These are phyloP conservation scores for Saccharata proteae DNA, from an alignment of 2,329 filamentous ascomycete species.

Conservation along the genomic window DNA sequence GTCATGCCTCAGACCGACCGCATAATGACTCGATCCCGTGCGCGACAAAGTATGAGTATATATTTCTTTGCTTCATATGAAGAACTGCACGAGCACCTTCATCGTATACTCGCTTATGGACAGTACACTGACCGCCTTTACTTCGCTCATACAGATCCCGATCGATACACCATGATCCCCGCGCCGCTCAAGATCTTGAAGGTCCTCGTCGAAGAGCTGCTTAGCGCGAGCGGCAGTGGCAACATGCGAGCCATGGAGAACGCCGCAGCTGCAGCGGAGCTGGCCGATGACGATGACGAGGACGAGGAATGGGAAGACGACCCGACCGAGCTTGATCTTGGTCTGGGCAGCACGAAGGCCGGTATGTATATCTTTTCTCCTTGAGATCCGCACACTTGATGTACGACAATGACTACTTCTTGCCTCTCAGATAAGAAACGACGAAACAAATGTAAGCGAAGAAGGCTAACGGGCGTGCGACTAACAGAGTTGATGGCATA, in stretches of 20 bases:
- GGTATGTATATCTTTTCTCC: constrained; percentile 1
- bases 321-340: constrained; percentile 60
- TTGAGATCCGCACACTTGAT: no score
- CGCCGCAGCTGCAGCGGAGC: constrained; percentile 46
- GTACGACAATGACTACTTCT: no score
- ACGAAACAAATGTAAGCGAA: constrained; percentile 32
- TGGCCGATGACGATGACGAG: constrained; percentile 56
- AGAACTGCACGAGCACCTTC: no score
- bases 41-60: constrained; percentile 64
- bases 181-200: constrained; percentile 93
- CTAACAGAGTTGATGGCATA: constrained; percentile 65
- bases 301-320: constrained; percentile 69
- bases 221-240: constrained; percentile 56
- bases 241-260: constrained; percentile 27
- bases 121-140: constrained; percentile 12
- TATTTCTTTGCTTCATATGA: no score
- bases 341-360: constrained; percentile 35
- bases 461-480: background rate
- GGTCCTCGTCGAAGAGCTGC: constrained; percentile 82
- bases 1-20: constrained; percentile 66
- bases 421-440: constrained; percentile 1
- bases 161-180: constrained; percentile 76
- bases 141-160: constrained; percentile 56
- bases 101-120: no score
- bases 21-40: constrained; percentile 89